Base-by-base conservation (phyloP, 768 basidiomycete species). In the Tulasnella sp. region DNA sequence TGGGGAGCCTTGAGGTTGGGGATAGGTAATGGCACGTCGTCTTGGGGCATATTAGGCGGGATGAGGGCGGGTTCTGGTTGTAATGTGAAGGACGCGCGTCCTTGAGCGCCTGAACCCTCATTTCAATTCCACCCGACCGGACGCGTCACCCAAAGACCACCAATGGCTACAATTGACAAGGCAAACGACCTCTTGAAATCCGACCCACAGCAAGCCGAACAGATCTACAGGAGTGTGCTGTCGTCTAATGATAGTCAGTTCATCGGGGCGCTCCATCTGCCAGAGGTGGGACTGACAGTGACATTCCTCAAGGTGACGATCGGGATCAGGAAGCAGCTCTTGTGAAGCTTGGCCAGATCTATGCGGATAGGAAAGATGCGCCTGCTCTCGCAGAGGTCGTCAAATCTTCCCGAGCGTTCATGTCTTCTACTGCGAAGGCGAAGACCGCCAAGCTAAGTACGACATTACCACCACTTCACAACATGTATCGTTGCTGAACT, bases 371-470 rank as follows among this genome's bases (percentile, higher is more conserved):
- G 70, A 83, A 81, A 91, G 92, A 97, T 74, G 84, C 88, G 19
- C 71, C 83, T 62, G 88, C 87, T 17, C 77, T 98, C 2, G 89
- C 92, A 9, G 81, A 91, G 56, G 84, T 95, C 38, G 88, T 96
- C 58, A 86, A 83, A 0, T 77, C 85, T 26, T 91, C 89, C 0
- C 76, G 92, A 51, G 77, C 81, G 0, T 92, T 94, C 76, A 88
- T 95, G 80, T 84, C 88, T 0, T 86, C 86, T n/a, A 88, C 91
- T 0, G 94, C 94, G 15, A 97, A 97, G 72, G 94, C 93, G 1
- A 96, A 97, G 73, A 96, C 95, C 0, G 93, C 93, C 2, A 95
- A 95, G 74, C 82, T 97, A 64, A 95, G 92, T 92, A 63, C 65
- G 84, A 4, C 59, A 2, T 11, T 23, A 15, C 27, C 42, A n/a